phyloP scores from a whole-genome alignment of 805 yeast species.

The Suhomyces tanzawaensis region DNA sequence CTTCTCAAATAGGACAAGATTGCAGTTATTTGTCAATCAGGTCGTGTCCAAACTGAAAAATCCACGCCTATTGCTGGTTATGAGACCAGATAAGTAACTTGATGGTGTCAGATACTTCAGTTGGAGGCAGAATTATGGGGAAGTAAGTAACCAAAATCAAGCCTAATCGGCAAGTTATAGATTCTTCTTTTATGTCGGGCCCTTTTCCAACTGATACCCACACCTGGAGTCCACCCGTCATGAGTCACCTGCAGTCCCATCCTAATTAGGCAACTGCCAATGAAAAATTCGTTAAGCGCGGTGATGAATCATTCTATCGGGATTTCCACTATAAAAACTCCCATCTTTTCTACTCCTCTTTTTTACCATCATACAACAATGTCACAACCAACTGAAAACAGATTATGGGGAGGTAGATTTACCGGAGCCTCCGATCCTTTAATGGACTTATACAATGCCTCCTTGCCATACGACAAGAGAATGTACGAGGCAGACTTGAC shows the following conservation, averaged over 20 bases:
- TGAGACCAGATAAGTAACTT: too few species aligned
- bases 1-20: not conserved
- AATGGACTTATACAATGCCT: conserved; percentile 96
- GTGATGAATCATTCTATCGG: conserved; percentile 17
- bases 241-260: not conserved
- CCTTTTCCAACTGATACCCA: not conserved
- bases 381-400: conserved; percentile 58
- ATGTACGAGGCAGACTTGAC: conserved; percentile 94
- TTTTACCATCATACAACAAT: conserved; percentile 13
- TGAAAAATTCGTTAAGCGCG: conserved; percentile 17
- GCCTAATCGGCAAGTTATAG: too few species aligned
- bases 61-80: too few species aligned
- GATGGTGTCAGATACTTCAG: too few species aligned
- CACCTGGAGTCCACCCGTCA: not conserved
- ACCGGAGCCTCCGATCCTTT: conserved; percentile 96
- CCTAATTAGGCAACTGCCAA: conserved; percentile 3
- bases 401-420: conserved; percentile 97
- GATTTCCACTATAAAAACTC: conserved; percentile 3
- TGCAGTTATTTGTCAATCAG: not conserved
- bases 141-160: too few species aligned
- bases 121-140: too few species aligned
- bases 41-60: not conserved
- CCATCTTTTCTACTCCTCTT: not conserved
- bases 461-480: conserved; percentile 90
- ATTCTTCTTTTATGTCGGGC: not conserved